These are phyloP conservation scores for Chrysoporthe cubensis DNA, from an alignment of 2,329 filamentous ascomycete genomes.

Conservation along the genomic window DNA sequence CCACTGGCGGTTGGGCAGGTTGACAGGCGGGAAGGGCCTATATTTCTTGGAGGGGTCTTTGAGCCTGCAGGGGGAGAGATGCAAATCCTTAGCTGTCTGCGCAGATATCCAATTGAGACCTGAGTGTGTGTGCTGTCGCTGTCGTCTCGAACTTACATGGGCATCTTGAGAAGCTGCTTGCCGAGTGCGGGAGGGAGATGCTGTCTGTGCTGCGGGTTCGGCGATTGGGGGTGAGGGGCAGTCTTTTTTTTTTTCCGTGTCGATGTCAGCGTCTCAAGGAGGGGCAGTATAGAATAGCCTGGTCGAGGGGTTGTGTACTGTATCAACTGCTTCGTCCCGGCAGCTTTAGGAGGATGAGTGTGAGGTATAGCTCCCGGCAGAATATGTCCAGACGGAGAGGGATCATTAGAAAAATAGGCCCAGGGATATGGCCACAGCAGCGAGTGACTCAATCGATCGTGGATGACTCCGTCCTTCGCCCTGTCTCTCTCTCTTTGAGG, in stretches of 20 bases:
- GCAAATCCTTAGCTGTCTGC: constrained; percentile 17
- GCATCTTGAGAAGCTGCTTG: constrained; percentile 33
- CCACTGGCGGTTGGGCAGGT: constrained; percentile 78
- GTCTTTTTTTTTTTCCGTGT: background rate
- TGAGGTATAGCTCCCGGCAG: background rate
- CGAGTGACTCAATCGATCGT: background rate
- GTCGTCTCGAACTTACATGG: constrained; percentile 35
- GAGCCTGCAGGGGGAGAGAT: constrained; percentile 54
- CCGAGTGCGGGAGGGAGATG: constrained; percentile 13
- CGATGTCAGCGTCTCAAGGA: background rate
- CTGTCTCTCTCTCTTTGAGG: background rate
- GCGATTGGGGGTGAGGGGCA: constrained; percentile 10
- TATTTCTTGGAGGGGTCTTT: constrained; percentile 79
- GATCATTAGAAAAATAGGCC: background rate
- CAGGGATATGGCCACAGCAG: background rate
- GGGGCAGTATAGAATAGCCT: background rate
- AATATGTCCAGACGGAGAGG: background rate
- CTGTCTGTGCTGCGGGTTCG: constrained; percentile 1
- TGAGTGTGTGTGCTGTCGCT: background rate
- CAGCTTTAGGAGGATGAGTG: background rate
- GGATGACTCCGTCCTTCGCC: background rate
- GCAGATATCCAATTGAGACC: background rate
- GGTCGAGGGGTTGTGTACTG: too few relatives aligned
- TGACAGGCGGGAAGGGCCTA: constrained; percentile 67
- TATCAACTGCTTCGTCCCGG: too few relatives aligned